Evolutionary conservation across 805 yeast species (phyloP).

Genomic region (Pichia exigua): DNA sequence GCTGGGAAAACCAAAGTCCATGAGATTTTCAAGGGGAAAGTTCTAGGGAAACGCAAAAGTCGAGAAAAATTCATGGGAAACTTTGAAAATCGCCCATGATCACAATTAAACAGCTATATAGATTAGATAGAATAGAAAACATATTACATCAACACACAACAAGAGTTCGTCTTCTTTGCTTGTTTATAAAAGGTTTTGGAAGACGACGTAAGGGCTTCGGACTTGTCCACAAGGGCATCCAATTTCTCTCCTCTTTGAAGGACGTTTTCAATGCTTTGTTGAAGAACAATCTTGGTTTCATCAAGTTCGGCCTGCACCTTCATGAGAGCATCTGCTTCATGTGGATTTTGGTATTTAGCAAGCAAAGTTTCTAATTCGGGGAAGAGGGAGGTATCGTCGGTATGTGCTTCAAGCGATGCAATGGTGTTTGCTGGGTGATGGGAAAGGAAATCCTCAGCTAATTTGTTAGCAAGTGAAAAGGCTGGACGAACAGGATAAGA

Average conservation of each 20-base stretch:
- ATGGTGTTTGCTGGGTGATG: slow-evolving; percentile 54
- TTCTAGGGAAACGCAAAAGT: too few relatives aligned
- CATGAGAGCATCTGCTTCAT: slow-evolving; percentile 94
- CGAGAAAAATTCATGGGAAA: not conserved
- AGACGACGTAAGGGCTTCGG: slow-evolving; percentile 82
- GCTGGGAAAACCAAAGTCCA: not conserved
- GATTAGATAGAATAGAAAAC: not conserved
- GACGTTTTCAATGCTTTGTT: slow-evolving; percentile 90
- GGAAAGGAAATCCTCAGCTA: slow-evolving; percentile 82
- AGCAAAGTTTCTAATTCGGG: slow-evolving; percentile 54
- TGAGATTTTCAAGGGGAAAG: not conserved
- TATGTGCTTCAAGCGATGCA: slow-evolving; percentile 26
- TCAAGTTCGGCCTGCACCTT: slow-evolving; percentile 96
- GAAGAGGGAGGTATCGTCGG: slow-evolving; percentile 47
- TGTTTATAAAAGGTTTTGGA: slow-evolving; percentile 94
- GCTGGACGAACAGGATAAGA: slow-evolving; percentile 98
- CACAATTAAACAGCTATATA: not conserved
- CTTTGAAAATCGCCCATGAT: not conserved
- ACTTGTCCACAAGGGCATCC: slow-evolving; percentile 89
- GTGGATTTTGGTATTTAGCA: slow-evolving; percentile 88
- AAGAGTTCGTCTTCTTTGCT: slow-evolving; percentile 90
- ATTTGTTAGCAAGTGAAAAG: slow-evolving; percentile 81
- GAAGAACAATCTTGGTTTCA: slow-evolving; percentile 93
- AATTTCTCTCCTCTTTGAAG: slow-evolving; percentile 94
- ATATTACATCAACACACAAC: slow-evolving; percentile 70